Conservation (phyloP, 306 rosid genomes). For the Adenanthera pavonina region DNA sequence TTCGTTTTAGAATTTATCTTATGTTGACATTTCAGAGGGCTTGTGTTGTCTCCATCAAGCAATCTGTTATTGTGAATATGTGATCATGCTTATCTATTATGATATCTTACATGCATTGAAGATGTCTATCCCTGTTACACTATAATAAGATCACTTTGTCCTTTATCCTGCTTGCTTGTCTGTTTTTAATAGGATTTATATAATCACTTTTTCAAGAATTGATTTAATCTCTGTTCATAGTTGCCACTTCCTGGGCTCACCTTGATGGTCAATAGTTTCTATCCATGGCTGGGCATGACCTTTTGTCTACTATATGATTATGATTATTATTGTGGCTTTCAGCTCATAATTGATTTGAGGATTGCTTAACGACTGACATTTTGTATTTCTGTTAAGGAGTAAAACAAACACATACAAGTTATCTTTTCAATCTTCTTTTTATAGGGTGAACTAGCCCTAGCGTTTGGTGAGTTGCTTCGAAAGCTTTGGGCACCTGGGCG, state of each 20-base stretch:
- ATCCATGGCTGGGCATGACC: slow-evolving; percentile 25
- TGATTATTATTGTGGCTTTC: slow-evolving; percentile 8
- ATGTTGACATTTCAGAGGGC: not conserved
- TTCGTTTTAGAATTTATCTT: slow-evolving; percentile 25
- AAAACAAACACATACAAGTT: slow-evolving; percentile 1
- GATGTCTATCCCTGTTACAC: not conserved
- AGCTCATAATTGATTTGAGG: not conserved
- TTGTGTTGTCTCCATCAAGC: slow-evolving; percentile 1
- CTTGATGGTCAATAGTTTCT: slow-evolving; percentile 8
- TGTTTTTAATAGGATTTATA: slow-evolving; percentile 16
- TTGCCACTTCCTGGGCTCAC: not conserved
- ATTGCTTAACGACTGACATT: slow-evolving; percentile 15
- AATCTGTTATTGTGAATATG: not conserved
- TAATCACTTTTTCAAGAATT: slow-evolving; percentile 34
- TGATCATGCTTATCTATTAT: not conserved
- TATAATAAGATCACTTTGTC: not conserved
- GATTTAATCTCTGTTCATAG: slow-evolving; percentile 3
- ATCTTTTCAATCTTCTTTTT: slow-evolving; percentile 29
- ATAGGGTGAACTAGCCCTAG: slow-evolving; percentile 96
- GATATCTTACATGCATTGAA: not conserved
- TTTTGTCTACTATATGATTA: slow-evolving; percentile 18
- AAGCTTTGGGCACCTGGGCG: slow-evolving; percentile 99
- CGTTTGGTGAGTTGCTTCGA: slow-evolving; percentile 94
- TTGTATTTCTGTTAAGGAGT: not conserved
- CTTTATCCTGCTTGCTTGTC: slow-evolving; percentile 24